A percentile compares a stretch with the other conserved stretches of the same genome.
phyloP scores from a whole-genome alignment of 2,329 filamentous ascomycete species.

The Calonectria leucothoes region DNA sequence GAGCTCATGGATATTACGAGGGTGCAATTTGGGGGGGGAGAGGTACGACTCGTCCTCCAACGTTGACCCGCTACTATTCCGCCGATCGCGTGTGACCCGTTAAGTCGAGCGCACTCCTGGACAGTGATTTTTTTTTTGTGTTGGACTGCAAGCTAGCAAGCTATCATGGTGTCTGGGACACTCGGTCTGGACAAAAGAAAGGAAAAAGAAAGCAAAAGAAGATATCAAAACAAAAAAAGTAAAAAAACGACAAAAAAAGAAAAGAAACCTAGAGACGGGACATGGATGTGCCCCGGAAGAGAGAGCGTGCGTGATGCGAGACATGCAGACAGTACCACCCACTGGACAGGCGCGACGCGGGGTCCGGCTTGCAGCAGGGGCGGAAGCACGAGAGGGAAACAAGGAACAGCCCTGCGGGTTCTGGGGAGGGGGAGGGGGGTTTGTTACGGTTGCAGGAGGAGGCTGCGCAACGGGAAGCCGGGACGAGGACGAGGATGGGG shows the following conservation, averaged over 20 bases:
- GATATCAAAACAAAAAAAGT: background rate
- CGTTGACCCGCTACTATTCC: background rate
- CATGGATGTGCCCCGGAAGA: slow-evolving; percentile 33
- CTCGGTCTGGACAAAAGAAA: background rate
- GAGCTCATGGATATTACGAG: background rate
- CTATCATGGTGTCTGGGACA: slow-evolving; percentile 3
- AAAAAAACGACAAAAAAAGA: background rate
- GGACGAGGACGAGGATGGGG: background rate
- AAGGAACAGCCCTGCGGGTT: slow-evolving; percentile 11
- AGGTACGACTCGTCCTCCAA: background rate
- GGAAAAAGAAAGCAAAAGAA: background rate
- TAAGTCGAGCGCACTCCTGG: background rate
- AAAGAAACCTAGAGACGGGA: slow-evolving; percentile 11
- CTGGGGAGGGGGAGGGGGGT: too few species aligned
- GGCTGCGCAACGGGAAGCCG: background rate
- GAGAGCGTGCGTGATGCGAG: slow-evolving; percentile 36
- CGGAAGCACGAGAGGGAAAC: background rate
- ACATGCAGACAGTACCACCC: slow-evolving; percentile 30
- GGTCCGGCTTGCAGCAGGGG: background rate
- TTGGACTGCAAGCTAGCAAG: background rate
- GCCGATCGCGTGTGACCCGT: background rate
- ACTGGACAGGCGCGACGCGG: slow-evolving; percentile 16
- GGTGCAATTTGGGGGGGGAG: background rate
- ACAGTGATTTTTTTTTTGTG: background rate
- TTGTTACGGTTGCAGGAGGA: background rate